Base-by-base conservation (phyloP, 305 asterid genomes). In the Fraxinus greggii region DNA sequence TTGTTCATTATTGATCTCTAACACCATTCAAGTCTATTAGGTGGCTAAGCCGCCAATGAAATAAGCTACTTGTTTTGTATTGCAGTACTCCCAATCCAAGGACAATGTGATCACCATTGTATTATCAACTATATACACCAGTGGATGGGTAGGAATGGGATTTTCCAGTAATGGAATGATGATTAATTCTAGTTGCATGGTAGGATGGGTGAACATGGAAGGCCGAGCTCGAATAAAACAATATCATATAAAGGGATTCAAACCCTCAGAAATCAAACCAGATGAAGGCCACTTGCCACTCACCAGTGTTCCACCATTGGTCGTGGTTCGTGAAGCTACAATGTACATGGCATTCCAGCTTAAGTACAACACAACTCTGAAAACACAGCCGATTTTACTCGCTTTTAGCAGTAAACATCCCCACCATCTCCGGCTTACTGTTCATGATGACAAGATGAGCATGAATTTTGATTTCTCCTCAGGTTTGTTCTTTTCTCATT, bases 101-200 rank as follows among this genome's bases (percentile, higher is more conserved):
- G 91, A 88, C 15, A 81, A 94, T 45, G 90, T 88, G 84, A 69
- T 95, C 83, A 94, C 94, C 21, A 87, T 95, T 5, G 92, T 95
- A 31, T 78, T 94, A 79, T 95, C 99, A 75, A 88, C 97, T 61
- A 80, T 90, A 59, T 94, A 95, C 90, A 93, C 93, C 2, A 85
- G 87, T 7, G 99, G 99, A 70, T 94, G 99, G 99, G 95, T 93
- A 17, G 99, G 99, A 28, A 94, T 95, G 54, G 98, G 98, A 3
- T 93, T 95, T 74, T 95, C 99, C 5, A 88, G 74, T 7, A 89
- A 91, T 36, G 97, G 98, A 51, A 94, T 79, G 93, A 95, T 95
- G 99, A 86, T 95, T 1, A 94, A 93, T 40, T 86, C 98, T 1
- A 94, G 99, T 89, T 94, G 93, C 87, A 94, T 94, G 91, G 97